Evolutionary conservation across 2,329 filamentous ascomycete species (phyloP), one percentile per base, ranked within the genome.

Genomic region (Cladosporium sp.): DNA sequence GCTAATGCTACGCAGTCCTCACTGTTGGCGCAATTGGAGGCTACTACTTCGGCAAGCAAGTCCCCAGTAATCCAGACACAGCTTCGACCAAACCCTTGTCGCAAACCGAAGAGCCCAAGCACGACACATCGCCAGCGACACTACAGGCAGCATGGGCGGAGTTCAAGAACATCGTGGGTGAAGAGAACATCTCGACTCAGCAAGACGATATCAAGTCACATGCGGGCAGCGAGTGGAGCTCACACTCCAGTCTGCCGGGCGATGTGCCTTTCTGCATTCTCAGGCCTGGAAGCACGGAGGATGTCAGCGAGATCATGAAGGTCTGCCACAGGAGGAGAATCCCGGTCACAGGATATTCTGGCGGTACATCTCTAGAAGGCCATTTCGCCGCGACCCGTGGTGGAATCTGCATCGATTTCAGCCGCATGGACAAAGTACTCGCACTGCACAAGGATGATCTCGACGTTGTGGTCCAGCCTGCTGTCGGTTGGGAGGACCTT

Each of bases 271-370:
- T 81, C 61, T 74, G 91, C 71, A 80, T 97, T 54, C 82, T 96
- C 40, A 93, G 87, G 70, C 92, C 92, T 0, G 79, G 76, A 43
- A 85, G 81, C 37, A 97, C 92, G 1, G 88, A 92, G 64, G 88
- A 97, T 66, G 91, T 96, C 8, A 88, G 88, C n/a, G 79, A 82
- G 63, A 84, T 97, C 60, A 93, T 96, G 87, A 92, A 93, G 76
- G 77, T 96, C 58, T 96, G 92, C 76, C 90, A 96, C 72, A 75
- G 79, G 68, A 81, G 92, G 40, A 81, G 82, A 59, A 94, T 97
- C 63, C 92, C 92, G 5, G 90, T 96, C 22, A 92, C 90, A 3
- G 88, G 87, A 2, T 96, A 92, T 76, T 91, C 88, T 59, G 92
- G 92, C 43, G 92, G 92, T 36, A 96, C 92, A 7, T 92, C 88